These are phyloP conservation scores for Hypomontagnella monticulosa DNA, from an alignment of 495 filamentous ascomycete species.

Conservation along the genomic window DNA sequence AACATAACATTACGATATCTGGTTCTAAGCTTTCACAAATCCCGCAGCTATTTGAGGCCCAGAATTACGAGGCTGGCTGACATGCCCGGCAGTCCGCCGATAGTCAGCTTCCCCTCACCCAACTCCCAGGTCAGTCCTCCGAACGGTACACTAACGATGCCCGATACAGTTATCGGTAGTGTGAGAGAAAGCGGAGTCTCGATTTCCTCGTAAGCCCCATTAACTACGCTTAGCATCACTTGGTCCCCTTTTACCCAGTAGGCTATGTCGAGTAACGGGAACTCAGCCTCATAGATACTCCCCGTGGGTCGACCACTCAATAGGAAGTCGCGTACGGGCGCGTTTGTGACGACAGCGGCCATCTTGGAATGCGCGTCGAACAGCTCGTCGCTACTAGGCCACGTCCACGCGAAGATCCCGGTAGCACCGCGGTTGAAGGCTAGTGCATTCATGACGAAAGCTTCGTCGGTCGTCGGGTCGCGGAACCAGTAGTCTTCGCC, in stretches of 20 bases:
- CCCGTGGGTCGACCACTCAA: constrained; percentile 49
- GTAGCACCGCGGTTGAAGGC: constrained; percentile 71
- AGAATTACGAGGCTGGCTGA: constrained; percentile 41
- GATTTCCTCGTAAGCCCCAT: constrained; percentile 49
- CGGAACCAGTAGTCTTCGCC: constrained; percentile 69
- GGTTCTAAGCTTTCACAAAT: too few relatives aligned
- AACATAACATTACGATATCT: too few relatives aligned
- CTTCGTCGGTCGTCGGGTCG: constrained; percentile 65
- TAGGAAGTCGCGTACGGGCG: constrained; percentile 54
- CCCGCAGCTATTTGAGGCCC: too few relatives aligned
- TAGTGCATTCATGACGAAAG: constrained; percentile 67
- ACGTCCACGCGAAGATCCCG: constrained; percentile 63
- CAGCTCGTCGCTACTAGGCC: constrained; percentile 55
- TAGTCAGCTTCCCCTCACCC: constrained; percentile 16
- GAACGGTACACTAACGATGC: constrained; percentile 31
- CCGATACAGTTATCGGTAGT: constrained; percentile 22
- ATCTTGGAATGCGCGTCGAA: constrained; percentile 57
- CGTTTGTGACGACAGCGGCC: constrained; percentile 53
- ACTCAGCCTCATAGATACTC: constrained; percentile 18
- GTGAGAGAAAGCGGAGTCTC: constrained; percentile 34
- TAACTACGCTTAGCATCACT: constrained; percentile 59
- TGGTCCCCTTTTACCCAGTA: constrained; percentile 51
- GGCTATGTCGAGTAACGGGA: constrained; percentile 53
- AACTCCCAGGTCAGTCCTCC: constrained; percentile 38
- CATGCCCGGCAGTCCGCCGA: constrained; percentile 35